Base-by-base conservation (phyloP, 768 basidiomycete species). In the Suillus lakei region DNA sequence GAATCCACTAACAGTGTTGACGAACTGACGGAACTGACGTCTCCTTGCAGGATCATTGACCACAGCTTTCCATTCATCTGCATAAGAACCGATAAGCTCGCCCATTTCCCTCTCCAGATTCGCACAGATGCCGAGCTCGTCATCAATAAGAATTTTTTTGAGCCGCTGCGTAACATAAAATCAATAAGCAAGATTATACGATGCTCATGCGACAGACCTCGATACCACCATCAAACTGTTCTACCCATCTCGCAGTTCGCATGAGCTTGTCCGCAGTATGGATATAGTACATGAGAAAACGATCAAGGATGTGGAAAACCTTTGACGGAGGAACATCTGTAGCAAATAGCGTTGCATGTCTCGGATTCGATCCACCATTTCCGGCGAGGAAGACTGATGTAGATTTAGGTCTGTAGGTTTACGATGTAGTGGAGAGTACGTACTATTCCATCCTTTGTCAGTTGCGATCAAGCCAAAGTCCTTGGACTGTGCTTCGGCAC, bases 381-480 rank as follows among this genome's bases (percentile, higher is more conserved):
- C 90, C 90, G 51, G 86, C 88, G 26, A 91, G 74, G 70, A 86
- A 91, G 61, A 90, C 85, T 84, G 66, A 18, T 61, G 56, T 21
- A 44, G 21, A 38, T 18, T 15, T 38, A 34, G n/a, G 4, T 46
- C 5, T 41, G 13, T 60, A 53, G 16, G 10, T 44, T 32, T 15
- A 28, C 51, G 66, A 70, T 28, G 30, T 7, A 59, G 54, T 26
- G 36, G 15, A 23, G 53, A 46, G 62, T 15, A 60, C 16, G 54
- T 30, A 86, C 83, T 73, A 69, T 92, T 91, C 89, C 90, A 92
- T n/a, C 91, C 91, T 74, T 92, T 91, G 75, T 87, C 88, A 0
- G 89, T 91, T 1, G 90, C 91, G 63, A 92, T 92, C 44, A 91
- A 76, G 15, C 91, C 91, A 69, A 92, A 93, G 73, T 92, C 90